Evolutionary conservation across 2,329 filamentous ascomycete genomes (phyloP).

Genomic region (Colletotrichum sp.): DNA sequence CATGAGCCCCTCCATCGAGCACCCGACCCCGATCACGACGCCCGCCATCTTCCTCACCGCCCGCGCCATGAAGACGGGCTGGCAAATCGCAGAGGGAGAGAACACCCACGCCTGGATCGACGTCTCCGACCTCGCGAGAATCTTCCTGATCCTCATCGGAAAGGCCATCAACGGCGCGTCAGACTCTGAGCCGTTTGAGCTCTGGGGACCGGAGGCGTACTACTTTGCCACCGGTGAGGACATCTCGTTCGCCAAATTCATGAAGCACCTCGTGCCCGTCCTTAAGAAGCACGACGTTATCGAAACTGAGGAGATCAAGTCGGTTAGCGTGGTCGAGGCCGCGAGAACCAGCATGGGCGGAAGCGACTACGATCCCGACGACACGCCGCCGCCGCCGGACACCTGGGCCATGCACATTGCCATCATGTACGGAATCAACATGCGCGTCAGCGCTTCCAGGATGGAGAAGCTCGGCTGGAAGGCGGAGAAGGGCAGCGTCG

Average conservation of each 20-base stretch:
- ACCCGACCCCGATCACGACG: conserved; percentile 23
- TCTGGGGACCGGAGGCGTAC: conserved; percentile 1
- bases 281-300: not conserved
- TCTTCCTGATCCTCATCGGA: not conserved
- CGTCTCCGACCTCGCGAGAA: not conserved
- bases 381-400: conserved; percentile 1
- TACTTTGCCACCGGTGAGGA: not conserved
- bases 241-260: not conserved
- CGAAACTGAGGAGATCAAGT: not conserved
- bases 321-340: not conserved
- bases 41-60: conserved; percentile 13
- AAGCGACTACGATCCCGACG: not conserved
- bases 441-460: not conserved
- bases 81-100: conserved; percentile 3
- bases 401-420: conserved; percentile 13
- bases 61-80: conserved; percentile 7
- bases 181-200: not conserved
- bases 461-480: conserved; percentile 4
- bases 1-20: conserved; percentile 20
- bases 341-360: not conserved
- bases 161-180: not conserved
- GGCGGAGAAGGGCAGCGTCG: not conserved
- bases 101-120: conserved; percentile 12
- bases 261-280: not conserved
- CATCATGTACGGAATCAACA: conserved; percentile 17